Evolutionary conservation across 2,329 filamentous ascomycete genomes (phyloP).

Genomic region (Stagonosporopsis rhizophila): DNA sequence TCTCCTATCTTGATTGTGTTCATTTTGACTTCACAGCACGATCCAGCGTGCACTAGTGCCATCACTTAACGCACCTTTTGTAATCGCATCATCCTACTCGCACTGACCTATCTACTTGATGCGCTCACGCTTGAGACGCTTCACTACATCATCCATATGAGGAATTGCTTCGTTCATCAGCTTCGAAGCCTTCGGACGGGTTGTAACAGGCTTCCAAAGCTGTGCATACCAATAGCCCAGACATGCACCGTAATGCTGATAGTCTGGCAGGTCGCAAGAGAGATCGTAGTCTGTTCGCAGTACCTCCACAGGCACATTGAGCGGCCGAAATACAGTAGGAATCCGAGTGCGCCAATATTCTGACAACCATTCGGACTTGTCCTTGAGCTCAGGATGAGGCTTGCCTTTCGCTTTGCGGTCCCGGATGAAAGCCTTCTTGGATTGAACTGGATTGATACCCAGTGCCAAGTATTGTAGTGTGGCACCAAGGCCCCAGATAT

Average conservation of each 20-base stretch:
- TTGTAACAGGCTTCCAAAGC: conserved; percentile 2
- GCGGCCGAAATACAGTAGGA: neutral
- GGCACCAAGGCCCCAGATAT: conserved; percentile 37
- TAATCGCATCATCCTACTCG: neutral
- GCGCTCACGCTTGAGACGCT: conserved; percentile 1
- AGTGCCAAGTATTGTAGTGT: conserved; percentile 31
- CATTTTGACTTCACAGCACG: neutral
- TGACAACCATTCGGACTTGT: conserved; percentile 10
- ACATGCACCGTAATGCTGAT: conserved; percentile 17
- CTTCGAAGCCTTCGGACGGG: conserved; percentile 5
- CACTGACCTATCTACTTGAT: neutral
- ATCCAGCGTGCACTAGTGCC: too few species aligned
- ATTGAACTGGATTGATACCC: conserved; percentile 17
- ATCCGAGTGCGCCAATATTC: neutral
- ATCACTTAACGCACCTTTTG: neutral
- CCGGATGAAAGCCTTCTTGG: conserved; percentile 12
- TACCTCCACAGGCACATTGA: neutral
- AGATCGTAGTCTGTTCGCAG: conserved; percentile 3
- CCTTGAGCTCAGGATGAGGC: neutral
- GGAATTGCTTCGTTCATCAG: neutral
- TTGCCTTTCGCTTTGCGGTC: neutral
- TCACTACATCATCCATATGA: conserved; percentile 1
- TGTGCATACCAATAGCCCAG: conserved; percentile 26
- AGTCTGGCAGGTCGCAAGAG: neutral
- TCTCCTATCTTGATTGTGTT: too few species aligned